These are phyloP conservation scores for Phytopythium helicoides DNA, from an alignment of 352 stramenopile species.

Conservation along the genomic window DNA sequence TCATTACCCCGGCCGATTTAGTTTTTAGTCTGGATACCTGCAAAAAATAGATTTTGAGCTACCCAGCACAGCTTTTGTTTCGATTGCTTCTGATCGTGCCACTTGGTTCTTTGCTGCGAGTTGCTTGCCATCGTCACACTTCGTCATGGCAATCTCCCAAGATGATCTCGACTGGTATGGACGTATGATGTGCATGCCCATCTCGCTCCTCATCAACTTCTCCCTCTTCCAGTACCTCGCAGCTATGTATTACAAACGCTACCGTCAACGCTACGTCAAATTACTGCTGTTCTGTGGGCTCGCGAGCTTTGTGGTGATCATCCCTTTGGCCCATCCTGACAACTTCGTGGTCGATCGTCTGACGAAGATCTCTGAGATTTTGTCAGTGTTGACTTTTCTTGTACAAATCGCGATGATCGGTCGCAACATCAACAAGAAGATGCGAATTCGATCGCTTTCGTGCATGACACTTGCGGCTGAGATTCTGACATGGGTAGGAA, in stretches of 20 bases:
- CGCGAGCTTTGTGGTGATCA: neutral
- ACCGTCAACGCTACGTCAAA: neutral
- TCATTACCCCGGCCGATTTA: too few species aligned
- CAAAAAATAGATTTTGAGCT: too few species aligned
- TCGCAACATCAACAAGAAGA: constrained; percentile 10
- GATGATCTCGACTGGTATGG: constrained; percentile 1
- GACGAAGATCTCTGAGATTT: too few species aligned
- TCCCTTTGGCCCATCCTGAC: constrained; percentile 5
- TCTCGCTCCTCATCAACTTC: neutral
- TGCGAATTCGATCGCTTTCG: constrained; percentile 16
- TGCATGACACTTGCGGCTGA: constrained; percentile 12
- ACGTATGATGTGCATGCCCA: neutral
- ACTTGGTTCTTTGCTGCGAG: too few species aligned
- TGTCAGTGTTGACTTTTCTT: constrained; percentile 26
- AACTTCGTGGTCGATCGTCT: constrained; percentile 9
- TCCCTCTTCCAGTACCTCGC: too few species aligned
- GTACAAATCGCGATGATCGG: constrained; percentile 30
- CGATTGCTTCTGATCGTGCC: too few species aligned
- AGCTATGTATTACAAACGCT: neutral
- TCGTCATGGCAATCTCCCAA: constrained; percentile 1
- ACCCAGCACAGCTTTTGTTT: too few species aligned
- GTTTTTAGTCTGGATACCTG: too few species aligned
- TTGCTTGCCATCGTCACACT: neutral
- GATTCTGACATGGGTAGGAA: constrained; percentile 10
- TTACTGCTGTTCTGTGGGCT: constrained; percentile 2